A percentile compares a stretch with the other conserved stretches of the same genome.
Conservation (phyloP, 306 rosid species). For the Cajanus cajan region DNA sequence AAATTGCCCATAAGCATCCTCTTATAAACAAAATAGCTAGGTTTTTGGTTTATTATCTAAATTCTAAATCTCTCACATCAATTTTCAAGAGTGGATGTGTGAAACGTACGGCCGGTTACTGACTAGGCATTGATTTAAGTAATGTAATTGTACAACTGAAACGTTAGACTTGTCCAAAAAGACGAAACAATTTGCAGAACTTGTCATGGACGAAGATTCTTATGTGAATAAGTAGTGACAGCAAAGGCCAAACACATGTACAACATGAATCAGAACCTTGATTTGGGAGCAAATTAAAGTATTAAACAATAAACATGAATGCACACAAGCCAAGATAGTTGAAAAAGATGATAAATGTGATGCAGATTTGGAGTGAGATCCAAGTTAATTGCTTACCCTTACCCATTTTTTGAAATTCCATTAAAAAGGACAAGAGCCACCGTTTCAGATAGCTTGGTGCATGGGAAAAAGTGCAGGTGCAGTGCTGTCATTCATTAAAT, state of each 20-base stretch:
- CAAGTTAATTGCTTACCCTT: constrained; percentile 41
- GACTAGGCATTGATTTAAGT: constrained; percentile 27
- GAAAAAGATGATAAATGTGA: constrained; percentile 12
- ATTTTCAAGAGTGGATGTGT: constrained; percentile 12
- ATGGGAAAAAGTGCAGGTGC: constrained; percentile 34
- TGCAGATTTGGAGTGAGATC: constrained; percentile 40
- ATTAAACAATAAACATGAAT: not conserved
- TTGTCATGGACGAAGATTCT: constrained; percentile 24
- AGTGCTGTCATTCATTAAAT: constrained; percentile 37
- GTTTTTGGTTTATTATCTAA: constrained; percentile 6
- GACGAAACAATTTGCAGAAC: constrained; percentile 30
- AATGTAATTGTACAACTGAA: constrained; percentile 28
- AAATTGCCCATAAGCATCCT: constrained; percentile 27
- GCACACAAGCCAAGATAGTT: constrained; percentile 34
- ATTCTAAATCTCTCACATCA: constrained; percentile 13
- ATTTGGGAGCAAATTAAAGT: constrained; percentile 18
- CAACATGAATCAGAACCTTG: constrained; percentile 22
- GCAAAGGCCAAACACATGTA: constrained; percentile 20
- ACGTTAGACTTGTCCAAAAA: constrained; percentile 38
- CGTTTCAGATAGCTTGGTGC: constrained; percentile 42
- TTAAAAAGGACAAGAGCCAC: constrained; percentile 48
- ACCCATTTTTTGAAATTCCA: constrained; percentile 26
- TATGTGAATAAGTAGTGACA: constrained; percentile 26
- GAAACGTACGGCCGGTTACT: constrained; percentile 25
- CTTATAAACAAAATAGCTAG: constrained; percentile 14